Percentiles rank a stretch among this genome's conserved stretches.
Evolutionary conservation across 768 basidiomycete genomes (phyloP).

Genomic region (Termitomyces sp.): DNA sequence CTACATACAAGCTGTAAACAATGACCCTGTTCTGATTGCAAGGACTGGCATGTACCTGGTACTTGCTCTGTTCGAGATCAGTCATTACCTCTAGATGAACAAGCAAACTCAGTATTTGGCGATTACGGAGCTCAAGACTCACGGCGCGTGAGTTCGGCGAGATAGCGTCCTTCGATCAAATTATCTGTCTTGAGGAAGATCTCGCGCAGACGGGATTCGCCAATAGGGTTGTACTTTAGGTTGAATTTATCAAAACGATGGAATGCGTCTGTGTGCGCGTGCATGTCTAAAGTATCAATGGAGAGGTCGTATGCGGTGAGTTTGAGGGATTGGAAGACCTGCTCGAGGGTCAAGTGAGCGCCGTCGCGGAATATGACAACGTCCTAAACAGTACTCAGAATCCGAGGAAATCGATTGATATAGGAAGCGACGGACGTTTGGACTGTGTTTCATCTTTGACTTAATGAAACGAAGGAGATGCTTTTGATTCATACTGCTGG

Average conservation of each 20-base stretch:
- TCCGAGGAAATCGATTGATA: background rate
- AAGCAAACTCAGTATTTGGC: background rate
- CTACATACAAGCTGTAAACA: constrained; percentile 27
- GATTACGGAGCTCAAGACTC: constrained; percentile 2
- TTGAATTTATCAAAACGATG: constrained; percentile 99
- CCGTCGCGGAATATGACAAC: constrained; percentile 95
- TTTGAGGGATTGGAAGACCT: constrained; percentile 96
- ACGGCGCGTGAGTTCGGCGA: constrained; percentile 94
- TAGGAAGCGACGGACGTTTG: constrained; percentile 45
- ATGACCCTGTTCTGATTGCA: background rate
- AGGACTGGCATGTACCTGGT: constrained; percentile 56
- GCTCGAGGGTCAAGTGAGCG: constrained; percentile 75
- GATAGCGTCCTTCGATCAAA: constrained; percentile 83
- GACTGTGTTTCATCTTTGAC: constrained; percentile 90
- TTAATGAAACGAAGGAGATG: constrained; percentile 98
- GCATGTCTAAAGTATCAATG: constrained; percentile 99
- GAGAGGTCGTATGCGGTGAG: constrained; percentile 96
- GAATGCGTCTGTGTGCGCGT: constrained; percentile 96
- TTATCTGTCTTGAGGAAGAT: constrained; percentile 99
- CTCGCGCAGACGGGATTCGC: constrained; percentile 89
- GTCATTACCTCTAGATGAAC: constrained; percentile 79
- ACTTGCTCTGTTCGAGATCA: constrained; percentile 98
- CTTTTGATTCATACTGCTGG: constrained; percentile 99
- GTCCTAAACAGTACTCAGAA: constrained; percentile 48
- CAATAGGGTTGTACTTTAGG: constrained; percentile 94